Evolutionary conservation across 257 asterid species (phyloP).

Genomic region (Solanum rostratum): DNA sequence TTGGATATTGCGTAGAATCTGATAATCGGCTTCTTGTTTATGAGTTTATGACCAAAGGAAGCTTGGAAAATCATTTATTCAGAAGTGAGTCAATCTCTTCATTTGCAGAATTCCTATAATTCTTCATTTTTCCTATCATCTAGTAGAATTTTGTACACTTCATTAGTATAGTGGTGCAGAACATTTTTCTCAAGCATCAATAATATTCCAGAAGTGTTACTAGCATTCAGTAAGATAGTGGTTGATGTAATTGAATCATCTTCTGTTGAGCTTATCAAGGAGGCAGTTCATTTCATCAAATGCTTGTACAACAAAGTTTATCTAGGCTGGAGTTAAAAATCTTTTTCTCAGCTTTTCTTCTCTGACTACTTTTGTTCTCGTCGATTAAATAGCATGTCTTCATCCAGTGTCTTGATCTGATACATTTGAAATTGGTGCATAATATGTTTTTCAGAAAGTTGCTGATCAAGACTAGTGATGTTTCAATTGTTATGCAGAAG

Average conservation of each 20-base stretch:
- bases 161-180: background rate
- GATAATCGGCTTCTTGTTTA: conserved; percentile 53
- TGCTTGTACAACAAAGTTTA: background rate
- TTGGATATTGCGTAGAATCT: conserved; percentile 63
- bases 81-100: conserved; percentile 27
- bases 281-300: background rate
- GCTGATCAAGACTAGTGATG: background rate
- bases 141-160: background rate
- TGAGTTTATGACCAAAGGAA: conserved; percentile 64
- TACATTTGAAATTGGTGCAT: background rate
- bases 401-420: background rate
- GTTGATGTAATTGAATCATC: background rate
- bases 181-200: background rate
- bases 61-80: conserved; percentile 71
- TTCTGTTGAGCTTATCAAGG: background rate
- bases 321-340: background rate
- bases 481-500: conserved; percentile 27
- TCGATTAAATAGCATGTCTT: background rate
- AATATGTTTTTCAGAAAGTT: background rate
- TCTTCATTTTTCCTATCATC: background rate
- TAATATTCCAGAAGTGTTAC: background rate
- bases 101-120: background rate
- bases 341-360: background rate
- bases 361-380: background rate
- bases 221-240: background rate